Evolutionary conservation across 345 rosid species (phyloP).

Genomic region (Erodium maritimum): DNA sequence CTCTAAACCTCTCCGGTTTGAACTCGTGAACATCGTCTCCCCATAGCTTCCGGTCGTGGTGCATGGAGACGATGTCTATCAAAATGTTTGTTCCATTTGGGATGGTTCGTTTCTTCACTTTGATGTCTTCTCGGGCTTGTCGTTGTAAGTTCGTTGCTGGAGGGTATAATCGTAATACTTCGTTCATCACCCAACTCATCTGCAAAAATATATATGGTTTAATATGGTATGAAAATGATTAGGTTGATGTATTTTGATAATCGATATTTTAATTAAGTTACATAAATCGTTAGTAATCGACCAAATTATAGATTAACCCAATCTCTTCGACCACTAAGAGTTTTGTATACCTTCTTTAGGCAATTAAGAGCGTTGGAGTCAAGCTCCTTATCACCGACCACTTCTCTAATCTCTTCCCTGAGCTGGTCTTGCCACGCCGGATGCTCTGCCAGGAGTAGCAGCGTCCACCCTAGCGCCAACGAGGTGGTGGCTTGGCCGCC

Average conservation of each 20-base stretch:
- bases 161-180: constrained; percentile 58
- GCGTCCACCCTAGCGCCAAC: constrained; percentile 70
- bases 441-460: constrained; percentile 63
- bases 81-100: constrained; percentile 73
- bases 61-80: constrained; percentile 84
- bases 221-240: too few relatives aligned
- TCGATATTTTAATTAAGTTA: too few relatives aligned
- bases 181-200: constrained; percentile 92
- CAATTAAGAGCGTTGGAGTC: constrained; percentile 58
- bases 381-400: constrained; percentile 42
- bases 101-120: constrained; percentile 29
- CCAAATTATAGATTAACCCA: too few relatives aligned
- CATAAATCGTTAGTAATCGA: too few relatives aligned
- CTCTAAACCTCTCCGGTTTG: constrained; percentile 66
- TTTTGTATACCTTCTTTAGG: constrained; percentile 93
- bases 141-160: constrained; percentile 86
- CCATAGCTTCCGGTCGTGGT: constrained; percentile 75
- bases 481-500: constrained; percentile 95
- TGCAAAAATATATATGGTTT: constrained; percentile 20
- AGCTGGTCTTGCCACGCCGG: constrained; percentile 70
- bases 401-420: constrained; percentile 69
- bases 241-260: too few relatives aligned
- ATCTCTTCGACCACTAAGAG: too few relatives aligned
- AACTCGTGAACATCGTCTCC: constrained; percentile 66
- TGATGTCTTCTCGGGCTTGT: constrained; percentile 55